Percentiles rank a stretch among this genome's conserved stretches.
Evolutionary conservation across 2,329 filamentous ascomycete species (phyloP).

Genomic region (Apiospora saccharicola): DNA sequence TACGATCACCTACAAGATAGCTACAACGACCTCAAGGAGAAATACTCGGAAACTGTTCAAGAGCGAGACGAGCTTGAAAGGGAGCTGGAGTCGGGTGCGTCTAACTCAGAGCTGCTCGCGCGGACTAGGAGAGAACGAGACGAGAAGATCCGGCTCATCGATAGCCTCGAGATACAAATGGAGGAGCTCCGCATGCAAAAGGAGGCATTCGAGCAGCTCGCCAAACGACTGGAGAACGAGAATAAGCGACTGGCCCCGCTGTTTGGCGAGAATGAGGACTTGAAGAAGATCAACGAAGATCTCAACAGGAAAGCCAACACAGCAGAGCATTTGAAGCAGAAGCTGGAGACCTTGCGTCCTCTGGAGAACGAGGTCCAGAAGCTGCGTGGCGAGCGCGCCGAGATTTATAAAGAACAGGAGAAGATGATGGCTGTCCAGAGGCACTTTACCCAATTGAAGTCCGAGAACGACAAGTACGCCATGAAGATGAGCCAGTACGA

Average conservation of each 20-base stretch:
- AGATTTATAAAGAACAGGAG: slow-evolving; percentile 49
- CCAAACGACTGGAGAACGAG: slow-evolving; percentile 52
- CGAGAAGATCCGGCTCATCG: slow-evolving; percentile 76
- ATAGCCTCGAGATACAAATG: slow-evolving; percentile 71
- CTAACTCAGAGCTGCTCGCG: slow-evolving; percentile 45
- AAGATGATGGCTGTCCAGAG: slow-evolving; percentile 39
- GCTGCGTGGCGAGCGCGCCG: slow-evolving; percentile 62
- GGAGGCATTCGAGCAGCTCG: slow-evolving; percentile 46
- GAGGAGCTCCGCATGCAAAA: slow-evolving; percentile 58
- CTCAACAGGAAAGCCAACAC: slow-evolving; percentile 69
- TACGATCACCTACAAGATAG: slow-evolving; percentile 67
- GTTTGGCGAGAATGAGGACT: slow-evolving; percentile 66
- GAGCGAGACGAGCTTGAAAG: slow-evolving; percentile 65
- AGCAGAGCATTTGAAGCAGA: slow-evolving; percentile 68
- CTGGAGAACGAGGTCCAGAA: slow-evolving; percentile 63
- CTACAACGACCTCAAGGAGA: slow-evolving; percentile 64
- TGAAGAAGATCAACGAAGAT: slow-evolving; percentile 65
- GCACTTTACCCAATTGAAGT: slow-evolving; percentile 45
- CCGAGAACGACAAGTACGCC: slow-evolving; percentile 42
- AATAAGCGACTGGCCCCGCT: slow-evolving; percentile 59
- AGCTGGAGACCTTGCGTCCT: slow-evolving; percentile 64
- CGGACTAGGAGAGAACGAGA: slow-evolving; percentile 50
- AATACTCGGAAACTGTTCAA: slow-evolving; percentile 65
- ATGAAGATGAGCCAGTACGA: slow-evolving; percentile 46
- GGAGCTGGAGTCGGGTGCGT: slow-evolving; percentile 61